A percentile compares a stretch with the other conserved stretches of the same genome.
These are phyloP conservation scores for Colletotrichum phormii DNA, from an alignment of 2,329 filamentous ascomycete genomes.

Conservation along the genomic window DNA sequence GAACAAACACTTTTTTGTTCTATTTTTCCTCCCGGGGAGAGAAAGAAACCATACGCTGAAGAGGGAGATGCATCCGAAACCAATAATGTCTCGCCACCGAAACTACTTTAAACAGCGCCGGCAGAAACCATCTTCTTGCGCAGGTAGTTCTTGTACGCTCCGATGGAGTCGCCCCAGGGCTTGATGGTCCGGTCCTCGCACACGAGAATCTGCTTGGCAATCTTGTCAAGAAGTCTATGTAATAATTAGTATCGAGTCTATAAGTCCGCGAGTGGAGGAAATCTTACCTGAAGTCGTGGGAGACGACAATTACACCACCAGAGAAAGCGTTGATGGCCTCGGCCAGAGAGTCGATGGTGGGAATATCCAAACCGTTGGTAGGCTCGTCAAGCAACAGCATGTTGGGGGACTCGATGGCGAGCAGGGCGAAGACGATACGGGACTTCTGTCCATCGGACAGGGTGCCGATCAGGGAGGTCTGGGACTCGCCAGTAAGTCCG, in stretches of 20 bases:
- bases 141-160: conserved; percentile 97
- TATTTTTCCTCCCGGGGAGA: background rate
- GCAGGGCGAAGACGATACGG: conserved; percentile 95
- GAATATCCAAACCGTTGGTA: conserved; percentile 99
- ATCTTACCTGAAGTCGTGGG: conserved; percentile 96
- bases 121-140: conserved; percentile 97
- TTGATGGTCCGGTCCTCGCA: conserved; percentile 97
- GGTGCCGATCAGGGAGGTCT: conserved; percentile 98
- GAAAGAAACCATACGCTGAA: conserved; percentile 11
- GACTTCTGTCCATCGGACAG: conserved; percentile 98
- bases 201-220: conserved; percentile 99
- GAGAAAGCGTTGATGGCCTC: conserved; percentile 97
- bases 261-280: background rate
- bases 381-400: conserved; percentile 98
- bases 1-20: conserved; percentile 7
- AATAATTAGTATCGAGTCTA: conserved; percentile 36
- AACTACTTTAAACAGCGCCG: conserved; percentile 79
- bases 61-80: conserved; percentile 1
- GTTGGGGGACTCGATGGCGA: conserved; percentile 96
- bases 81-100: background rate
- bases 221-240: conserved; percentile 92
- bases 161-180: conserved; percentile 89
- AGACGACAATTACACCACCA: conserved; percentile 97
- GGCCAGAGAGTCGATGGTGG: conserved; percentile 96
- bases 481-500: conserved; percentile 90